Conservation (phyloP, 2,329 filamentous ascomycete genomes). For the Alternaria metachromatica region DNA sequence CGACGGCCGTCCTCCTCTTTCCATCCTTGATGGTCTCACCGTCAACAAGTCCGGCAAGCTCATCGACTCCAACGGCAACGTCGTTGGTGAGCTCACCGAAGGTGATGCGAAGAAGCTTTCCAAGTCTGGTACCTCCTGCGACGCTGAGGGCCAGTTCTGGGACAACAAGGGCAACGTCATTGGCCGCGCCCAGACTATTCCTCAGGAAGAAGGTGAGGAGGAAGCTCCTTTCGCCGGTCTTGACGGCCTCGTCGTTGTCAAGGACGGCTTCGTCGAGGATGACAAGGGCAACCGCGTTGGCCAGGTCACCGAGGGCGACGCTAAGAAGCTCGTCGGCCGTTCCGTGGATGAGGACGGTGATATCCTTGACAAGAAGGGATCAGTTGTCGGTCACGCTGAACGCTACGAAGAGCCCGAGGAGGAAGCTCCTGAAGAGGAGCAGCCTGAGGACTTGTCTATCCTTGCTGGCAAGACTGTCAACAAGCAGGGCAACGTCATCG, state of each 20-base stretch:
- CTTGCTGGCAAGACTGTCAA: slow-evolving; percentile 57
- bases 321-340: slow-evolving; percentile 59
- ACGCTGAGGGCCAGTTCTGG: slow-evolving; percentile 60
- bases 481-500: slow-evolving; percentile 59
- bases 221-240: slow-evolving; percentile 59
- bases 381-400: slow-evolving; percentile 59
- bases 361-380: slow-evolving; percentile 61
- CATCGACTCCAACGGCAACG: slow-evolving; percentile 54
- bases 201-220: slow-evolving; percentile 55
- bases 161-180: slow-evolving; percentile 62
- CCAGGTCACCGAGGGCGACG: slow-evolving; percentile 57
- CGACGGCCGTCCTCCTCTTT: slow-evolving; percentile 54
- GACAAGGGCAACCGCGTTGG: slow-evolving; percentile 60
- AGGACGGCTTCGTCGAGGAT: slow-evolving; percentile 58
- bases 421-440: slow-evolving; percentile 53
- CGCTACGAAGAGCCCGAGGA: slow-evolving; percentile 71
- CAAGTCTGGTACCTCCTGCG: slow-evolving; percentile 54
- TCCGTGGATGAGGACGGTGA: slow-evolving; percentile 60
- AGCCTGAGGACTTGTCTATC: slow-evolving; percentile 54
- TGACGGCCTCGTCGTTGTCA: slow-evolving; percentile 58
- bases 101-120: slow-evolving; percentile 61
- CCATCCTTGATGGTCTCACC: slow-evolving; percentile 56
- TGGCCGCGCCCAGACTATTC: slow-evolving; percentile 57
- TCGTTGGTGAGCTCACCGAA: slow-evolving; percentile 58
- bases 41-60: slow-evolving; percentile 61